Base-by-base conservation (phyloP, 192 early-diverging fungal species). In the Chytriomyces confervae region DNA sequence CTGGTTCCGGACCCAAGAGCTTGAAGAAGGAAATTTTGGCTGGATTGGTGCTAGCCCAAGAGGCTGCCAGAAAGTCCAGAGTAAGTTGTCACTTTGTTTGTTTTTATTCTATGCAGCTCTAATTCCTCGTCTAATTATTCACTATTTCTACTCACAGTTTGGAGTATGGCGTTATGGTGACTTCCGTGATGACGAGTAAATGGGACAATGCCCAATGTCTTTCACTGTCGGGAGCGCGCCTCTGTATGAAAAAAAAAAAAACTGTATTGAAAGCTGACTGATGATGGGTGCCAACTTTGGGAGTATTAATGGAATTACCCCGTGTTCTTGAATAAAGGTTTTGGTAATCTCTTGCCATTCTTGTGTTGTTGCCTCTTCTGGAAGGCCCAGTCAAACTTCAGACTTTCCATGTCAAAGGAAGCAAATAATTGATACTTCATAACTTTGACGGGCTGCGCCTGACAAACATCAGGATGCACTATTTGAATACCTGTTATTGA, bases 21-120 rank as follows among this genome's bases (percentile, higher is more conserved):
- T 85, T 83, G 45, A 90, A 90, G 72, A 86, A 87, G 75, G 79
- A 68, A 45, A 82, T 91, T 46, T 48, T 94, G 45, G 84, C 88
- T 43, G 83, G 84, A n/a, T 81, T 95, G 47, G 80, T 92, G 46
- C 88, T 90, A n/a, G 84, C 89, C 1, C 86, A 89, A 65, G 89
- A 88, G 16, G 81, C 85, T 45, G 93, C 94, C 8, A 93, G 92
- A 82, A 89, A 86, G 53, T 77, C 83, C 51, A 87, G 94, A 82
- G 86, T 88, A 83, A 83, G 75, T 78, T 9, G 46, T 64, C n/a
- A 18, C 8, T 29, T 13, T 7, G 44, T 77, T 51, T 50, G 66
- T 24, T 10, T 23, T 23, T 7, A 46, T 13, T 10, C 65, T 8
- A 9, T 46, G 61, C 13, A 29, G 48, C 29, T 36, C 20, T 47